Evolutionary conservation across 257 asterid species (phyloP).

Genomic region (Scutellaria minor): DNA sequence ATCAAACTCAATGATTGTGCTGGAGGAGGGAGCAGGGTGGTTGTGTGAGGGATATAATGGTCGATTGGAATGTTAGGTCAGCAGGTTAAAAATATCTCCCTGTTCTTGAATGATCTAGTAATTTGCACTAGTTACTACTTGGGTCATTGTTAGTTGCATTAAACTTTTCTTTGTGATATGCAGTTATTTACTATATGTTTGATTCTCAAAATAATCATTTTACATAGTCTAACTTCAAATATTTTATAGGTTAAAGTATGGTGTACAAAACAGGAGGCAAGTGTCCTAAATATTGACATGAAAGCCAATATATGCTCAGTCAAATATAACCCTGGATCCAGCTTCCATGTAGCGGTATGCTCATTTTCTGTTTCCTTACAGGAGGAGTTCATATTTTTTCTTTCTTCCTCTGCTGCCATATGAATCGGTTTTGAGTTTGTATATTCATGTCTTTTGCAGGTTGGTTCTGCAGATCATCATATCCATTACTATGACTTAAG

Average conservation of each 20-base stretch:
- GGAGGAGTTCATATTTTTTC: conserved; percentile 12
- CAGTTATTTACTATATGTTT: conserved; percentile 1
- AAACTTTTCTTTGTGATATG: neutral
- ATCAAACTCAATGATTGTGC: neutral
- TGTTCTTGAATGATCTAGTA: conserved; percentile 4
- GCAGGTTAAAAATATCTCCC: neutral
- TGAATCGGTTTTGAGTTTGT: conserved; percentile 23
- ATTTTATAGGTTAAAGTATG: conserved; percentile 77
- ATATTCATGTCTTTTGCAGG: conserved; percentile 47
- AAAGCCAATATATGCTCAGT: conserved; percentile 93
- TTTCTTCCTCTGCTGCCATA: conserved; percentile 5
- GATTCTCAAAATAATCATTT: neutral
- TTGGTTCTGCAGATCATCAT: conserved; percentile 92
- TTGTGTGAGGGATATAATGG: neutral
- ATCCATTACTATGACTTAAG: conserved; percentile 88
- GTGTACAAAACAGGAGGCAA: conserved; percentile 88
- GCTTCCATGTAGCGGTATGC: conserved; percentile 72
- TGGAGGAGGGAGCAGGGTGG: neutral
- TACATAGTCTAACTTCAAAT: conserved; percentile 26
- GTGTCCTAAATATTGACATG: conserved; percentile 83
- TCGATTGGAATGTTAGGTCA: too few relatives aligned
- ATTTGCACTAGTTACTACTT: neutral
- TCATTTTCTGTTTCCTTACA: conserved; percentile 14
- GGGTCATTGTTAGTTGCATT: neutral
- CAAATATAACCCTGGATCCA: conserved; percentile 89